Conservation (phyloP, 257 asterid species). For the Solanum corneliomulleri region DNA sequence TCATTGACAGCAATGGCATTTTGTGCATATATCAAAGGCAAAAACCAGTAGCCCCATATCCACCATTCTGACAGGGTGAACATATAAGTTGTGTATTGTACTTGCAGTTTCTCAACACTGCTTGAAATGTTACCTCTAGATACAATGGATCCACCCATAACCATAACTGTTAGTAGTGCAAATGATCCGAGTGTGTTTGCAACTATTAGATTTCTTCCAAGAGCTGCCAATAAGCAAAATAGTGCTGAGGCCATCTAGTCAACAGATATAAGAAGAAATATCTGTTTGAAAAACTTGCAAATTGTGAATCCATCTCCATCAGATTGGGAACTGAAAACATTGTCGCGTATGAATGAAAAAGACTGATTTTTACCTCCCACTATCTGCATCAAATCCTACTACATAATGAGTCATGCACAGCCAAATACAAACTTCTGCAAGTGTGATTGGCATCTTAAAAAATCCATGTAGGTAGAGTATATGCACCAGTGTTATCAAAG, state of each 20-base stretch:
- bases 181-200: not conserved
- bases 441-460: constrained; percentile 34
- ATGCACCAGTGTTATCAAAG: not conserved
- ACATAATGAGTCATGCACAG: constrained; percentile 26
- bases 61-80: not conserved
- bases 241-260: not conserved
- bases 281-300: constrained; percentile 2
- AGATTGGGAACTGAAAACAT: not conserved
- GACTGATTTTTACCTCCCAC: constrained; percentile 10
- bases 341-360: not conserved
- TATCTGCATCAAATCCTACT: constrained; percentile 37
- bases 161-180: not conserved
- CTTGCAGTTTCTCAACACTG: not conserved
- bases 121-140: not conserved
- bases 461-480: constrained; percentile 36
- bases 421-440: constrained; percentile 20
- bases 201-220: constrained; percentile 1
- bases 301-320: not conserved
- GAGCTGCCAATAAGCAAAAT: not conserved
- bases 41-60: constrained; percentile 20
- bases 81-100: not conserved
- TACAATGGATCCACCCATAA: constrained; percentile 6
- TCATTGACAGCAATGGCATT: constrained; percentile 18
- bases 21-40: constrained; percentile 20
- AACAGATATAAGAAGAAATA: not conserved